Percentiles rank a stretch among this genome's conserved stretches.
Conservation (phyloP, 148 eudicot genomes). For the Rhododendron kiyosumense region DNA sequence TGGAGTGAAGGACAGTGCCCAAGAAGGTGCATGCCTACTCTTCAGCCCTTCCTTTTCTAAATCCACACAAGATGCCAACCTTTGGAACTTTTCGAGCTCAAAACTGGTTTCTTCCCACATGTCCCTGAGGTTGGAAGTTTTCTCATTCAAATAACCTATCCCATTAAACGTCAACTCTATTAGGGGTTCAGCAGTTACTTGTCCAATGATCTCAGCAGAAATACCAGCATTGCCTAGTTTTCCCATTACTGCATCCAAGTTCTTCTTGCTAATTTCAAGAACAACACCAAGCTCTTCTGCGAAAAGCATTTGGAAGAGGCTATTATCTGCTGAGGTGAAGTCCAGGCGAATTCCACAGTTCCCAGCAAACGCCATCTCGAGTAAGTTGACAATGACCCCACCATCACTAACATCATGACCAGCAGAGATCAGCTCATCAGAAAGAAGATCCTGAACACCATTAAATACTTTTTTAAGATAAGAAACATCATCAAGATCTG, state of each 20-base stretch:
- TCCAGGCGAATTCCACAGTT: constrained; percentile 71
- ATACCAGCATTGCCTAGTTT: constrained; percentile 43
- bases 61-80: constrained; percentile 73
- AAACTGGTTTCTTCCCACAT: constrained; percentile 97
- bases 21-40: constrained; percentile 65
- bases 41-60: constrained; percentile 74
- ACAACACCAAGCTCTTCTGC: constrained; percentile 92
- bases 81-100: constrained; percentile 61
- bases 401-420: constrained; percentile 98
- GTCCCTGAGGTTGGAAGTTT: constrained; percentile 59
- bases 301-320: constrained; percentile 51
- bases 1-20: constrained; percentile 70
- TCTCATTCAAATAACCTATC: constrained; percentile 46
- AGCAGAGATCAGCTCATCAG: constrained; percentile 62
- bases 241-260: constrained; percentile 31
- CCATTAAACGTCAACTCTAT: constrained; percentile 68
- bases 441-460: constrained; percentile 62
- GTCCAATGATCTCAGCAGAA: constrained; percentile 57
- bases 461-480: constrained; percentile 70
- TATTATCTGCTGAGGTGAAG: constrained; percentile 43
- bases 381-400: constrained; percentile 55
- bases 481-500: constrained; percentile 80
- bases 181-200: constrained; percentile 41
- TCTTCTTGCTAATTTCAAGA: constrained; percentile 57
- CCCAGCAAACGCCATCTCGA: constrained; percentile 97